phyloP scores from a whole-genome alignment of 2,329 filamentous ascomycete species.

The Trichoderma breve region DNA sequence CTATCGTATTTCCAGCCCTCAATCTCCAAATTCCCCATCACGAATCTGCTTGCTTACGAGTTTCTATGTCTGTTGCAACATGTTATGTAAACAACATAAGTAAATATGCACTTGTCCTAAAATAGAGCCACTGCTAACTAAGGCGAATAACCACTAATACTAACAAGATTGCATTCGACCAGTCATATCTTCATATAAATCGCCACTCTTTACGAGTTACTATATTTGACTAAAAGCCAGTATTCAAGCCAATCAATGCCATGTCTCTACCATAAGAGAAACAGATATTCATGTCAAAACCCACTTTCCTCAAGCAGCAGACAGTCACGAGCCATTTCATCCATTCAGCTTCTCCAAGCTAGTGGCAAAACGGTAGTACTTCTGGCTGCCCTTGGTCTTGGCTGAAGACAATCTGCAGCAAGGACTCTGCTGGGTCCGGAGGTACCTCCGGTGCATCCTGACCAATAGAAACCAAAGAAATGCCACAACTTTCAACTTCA shows the following conservation, averaged over 20 bases:
- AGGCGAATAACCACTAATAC: background rate
- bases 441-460: background rate
- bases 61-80: background rate
- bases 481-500: background rate
- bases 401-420: background rate
- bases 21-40: background rate
- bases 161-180: background rate
- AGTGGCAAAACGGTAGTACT: background rate
- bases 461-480: conserved; percentile 13
- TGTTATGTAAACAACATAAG: background rate
- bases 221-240: background rate
- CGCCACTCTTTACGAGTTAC: background rate
- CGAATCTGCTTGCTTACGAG: background rate
- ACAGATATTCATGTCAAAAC: background rate
- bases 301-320: background rate
- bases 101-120: background rate
- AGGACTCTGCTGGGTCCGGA: background rate
- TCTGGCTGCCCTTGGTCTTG: background rate
- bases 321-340: background rate
- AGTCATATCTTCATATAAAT: background rate
- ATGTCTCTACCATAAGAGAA: background rate
- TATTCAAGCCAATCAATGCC: background rate
- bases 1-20: background rate
- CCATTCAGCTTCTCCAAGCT: background rate
- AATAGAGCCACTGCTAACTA: background rate